Conservation (phyloP, 2,329 filamentous ascomycete species). For the Alternaria brassicae region DNA sequence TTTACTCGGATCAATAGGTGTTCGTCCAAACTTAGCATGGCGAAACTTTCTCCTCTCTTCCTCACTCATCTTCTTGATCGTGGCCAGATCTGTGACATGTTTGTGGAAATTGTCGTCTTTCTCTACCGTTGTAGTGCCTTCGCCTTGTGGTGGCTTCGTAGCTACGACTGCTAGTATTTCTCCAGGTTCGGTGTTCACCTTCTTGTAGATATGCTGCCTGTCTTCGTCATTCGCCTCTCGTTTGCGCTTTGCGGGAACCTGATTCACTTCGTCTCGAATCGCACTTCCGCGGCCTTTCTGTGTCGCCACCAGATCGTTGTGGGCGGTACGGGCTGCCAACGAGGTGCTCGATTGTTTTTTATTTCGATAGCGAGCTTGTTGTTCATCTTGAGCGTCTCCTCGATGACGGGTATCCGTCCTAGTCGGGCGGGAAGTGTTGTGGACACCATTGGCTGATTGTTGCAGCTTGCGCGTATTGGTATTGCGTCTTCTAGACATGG, state of each 20-base stretch:
- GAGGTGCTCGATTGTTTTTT: neutral
- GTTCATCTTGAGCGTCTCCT: neutral
- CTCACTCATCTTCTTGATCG: constrained; percentile 1
- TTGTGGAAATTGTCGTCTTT: neutral
- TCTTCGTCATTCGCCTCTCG: neutral
- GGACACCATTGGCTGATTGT: neutral
- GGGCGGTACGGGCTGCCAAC: neutral
- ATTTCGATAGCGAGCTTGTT: neutral
- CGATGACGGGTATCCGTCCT: neutral
- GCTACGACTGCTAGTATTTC: neutral
- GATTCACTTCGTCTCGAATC: neutral
- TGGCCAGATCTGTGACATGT: neutral
- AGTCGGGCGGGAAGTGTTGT: neutral
- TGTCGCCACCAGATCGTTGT: neutral
- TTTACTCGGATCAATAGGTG: neutral
- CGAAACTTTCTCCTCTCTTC: constrained; percentile 1
- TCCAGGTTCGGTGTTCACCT: neutral
- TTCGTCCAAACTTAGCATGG: neutral
- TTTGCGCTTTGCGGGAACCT: neutral
- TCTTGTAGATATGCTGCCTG: neutral
- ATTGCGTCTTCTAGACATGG: neutral
- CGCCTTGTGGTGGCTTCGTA: neutral
- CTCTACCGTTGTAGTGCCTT: neutral
- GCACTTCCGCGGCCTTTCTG: neutral
- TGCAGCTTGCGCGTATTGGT: neutral